Evolutionary conservation across 2,329 filamentous ascomycete species (phyloP).

Genomic region (Aaosphaeria arxii): DNA sequence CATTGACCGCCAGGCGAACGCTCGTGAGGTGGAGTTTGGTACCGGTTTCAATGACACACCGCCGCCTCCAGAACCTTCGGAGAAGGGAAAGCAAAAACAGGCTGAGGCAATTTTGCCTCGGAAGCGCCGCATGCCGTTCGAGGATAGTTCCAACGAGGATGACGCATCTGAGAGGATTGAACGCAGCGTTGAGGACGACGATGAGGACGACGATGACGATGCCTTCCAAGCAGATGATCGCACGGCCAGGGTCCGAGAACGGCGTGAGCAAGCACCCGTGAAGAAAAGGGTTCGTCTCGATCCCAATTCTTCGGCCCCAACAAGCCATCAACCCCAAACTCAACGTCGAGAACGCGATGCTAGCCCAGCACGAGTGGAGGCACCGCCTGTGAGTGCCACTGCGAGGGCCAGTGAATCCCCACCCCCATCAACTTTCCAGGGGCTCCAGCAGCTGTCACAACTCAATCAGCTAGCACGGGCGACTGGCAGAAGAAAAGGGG

Average conservation of each 20-base stretch:
- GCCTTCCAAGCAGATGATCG: constrained; percentile 44
- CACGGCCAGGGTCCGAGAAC: constrained; percentile 27
- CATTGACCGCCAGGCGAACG: constrained; percentile 40
- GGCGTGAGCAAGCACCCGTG: constrained; percentile 34
- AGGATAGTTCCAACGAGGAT: constrained; percentile 11
- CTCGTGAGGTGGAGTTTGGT: constrained; percentile 37
- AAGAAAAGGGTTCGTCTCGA: constrained; percentile 23
- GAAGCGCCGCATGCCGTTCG: constrained; percentile 24
- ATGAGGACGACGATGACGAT: constrained; percentile 36
- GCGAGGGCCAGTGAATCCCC: constrained; percentile 16
- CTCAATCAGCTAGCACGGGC: constrained; percentile 5
- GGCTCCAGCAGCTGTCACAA: constrained; percentile 15
- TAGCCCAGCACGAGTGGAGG: background rate
- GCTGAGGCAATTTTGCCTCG: constrained; percentile 13
- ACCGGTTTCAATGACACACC: constrained; percentile 29
- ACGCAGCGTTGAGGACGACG: background rate
- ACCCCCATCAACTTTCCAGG: constrained; percentile 11
- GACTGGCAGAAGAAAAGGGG: constrained; percentile 1
- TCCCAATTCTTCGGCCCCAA: constrained; percentile 20
- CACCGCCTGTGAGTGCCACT: too few species aligned
- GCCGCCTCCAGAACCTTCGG: background rate
- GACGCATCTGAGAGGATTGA: too few species aligned
- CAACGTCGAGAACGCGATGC: constrained; percentile 2
- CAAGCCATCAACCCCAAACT: constrained; percentile 25
- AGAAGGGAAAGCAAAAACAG: constrained; percentile 25